Conservation (phyloP, 2,329 filamentous ascomycete species). For the Colletotrichum tabaci region DNA sequence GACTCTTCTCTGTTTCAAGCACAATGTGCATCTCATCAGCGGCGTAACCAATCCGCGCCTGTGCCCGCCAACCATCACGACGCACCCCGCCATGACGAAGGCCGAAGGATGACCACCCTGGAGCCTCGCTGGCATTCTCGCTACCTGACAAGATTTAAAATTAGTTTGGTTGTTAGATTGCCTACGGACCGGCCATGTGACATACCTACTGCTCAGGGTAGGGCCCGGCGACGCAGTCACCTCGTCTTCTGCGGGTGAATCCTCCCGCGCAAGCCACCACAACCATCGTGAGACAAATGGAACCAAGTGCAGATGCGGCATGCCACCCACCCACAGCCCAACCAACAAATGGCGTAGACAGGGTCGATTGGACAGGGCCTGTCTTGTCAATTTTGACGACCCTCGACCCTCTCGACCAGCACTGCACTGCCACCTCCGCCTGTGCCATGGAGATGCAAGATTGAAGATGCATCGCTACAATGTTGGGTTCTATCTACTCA, state of each 20-base stretch:
- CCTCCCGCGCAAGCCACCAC: conserved; percentile 17
- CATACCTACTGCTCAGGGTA: conserved; percentile 10
- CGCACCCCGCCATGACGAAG: conserved; percentile 3
- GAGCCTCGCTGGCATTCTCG: not conserved
- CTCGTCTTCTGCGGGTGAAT: conserved; percentile 12
- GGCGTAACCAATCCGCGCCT: conserved; percentile 4
- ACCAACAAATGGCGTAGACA: not conserved
- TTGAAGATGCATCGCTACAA: not conserved
- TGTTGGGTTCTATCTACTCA: not conserved
- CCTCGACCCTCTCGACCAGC: not conserved
- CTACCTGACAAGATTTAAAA: conserved; percentile 10
- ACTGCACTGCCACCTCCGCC: not conserved
- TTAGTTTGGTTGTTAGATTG: too few species aligned
- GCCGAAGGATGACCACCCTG: conserved; percentile 24
- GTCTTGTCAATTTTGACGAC: not conserved
- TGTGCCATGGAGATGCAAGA: not conserved
- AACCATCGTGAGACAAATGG: not conserved
- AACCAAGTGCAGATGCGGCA: not conserved
- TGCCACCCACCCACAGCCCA: not conserved
- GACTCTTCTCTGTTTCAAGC: not conserved
- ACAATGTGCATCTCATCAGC: not conserved
- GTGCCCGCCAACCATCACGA: conserved; percentile 11
- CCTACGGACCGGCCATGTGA: not conserved
- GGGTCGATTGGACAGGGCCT: not conserved
- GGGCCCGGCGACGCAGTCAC: not conserved